These are phyloP conservation scores for Gossypium armourianum DNA, from an alignment of 441 rosid genomes.

Conservation along the genomic window DNA sequence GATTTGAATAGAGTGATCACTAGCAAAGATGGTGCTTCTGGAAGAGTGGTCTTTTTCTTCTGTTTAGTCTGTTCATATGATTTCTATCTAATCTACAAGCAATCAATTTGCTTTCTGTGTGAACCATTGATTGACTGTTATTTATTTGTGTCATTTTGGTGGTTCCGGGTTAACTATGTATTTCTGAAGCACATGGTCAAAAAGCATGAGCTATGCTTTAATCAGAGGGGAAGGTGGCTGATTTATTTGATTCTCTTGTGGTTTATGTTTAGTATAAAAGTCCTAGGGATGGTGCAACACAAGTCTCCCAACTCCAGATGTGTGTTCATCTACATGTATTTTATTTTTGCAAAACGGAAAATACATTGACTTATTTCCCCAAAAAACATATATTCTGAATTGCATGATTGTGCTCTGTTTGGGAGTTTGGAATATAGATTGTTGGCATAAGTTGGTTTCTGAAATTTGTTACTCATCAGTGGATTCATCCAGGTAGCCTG, in stretches of 20 bases:
- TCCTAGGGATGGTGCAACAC: background rate
- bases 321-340: background rate
- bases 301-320: background rate
- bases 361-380: background rate
- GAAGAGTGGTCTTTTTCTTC: background rate
- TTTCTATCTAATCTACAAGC: background rate
- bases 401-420: background rate
- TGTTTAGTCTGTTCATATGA: background rate
- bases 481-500: background rate
- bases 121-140: background rate
- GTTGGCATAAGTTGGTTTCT: background rate
- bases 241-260: background rate
- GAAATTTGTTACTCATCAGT: background rate
- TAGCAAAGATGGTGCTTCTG: background rate
- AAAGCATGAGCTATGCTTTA: constrained; percentile 5
- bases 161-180: background rate
- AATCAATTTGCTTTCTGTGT: background rate
- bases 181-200: background rate
- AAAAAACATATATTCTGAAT: background rate
- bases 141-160: background rate
- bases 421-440: constrained; percentile 5
- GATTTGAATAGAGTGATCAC: background rate
- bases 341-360: background rate
- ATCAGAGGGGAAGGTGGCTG: background rate
- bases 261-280: background rate